Percentiles rank a stretch among this genome's conserved stretches.
Evolutionary conservation across 2,329 filamentous ascomycete species (phyloP).

Genomic region (Sarocladiaceae sp.): DNA sequence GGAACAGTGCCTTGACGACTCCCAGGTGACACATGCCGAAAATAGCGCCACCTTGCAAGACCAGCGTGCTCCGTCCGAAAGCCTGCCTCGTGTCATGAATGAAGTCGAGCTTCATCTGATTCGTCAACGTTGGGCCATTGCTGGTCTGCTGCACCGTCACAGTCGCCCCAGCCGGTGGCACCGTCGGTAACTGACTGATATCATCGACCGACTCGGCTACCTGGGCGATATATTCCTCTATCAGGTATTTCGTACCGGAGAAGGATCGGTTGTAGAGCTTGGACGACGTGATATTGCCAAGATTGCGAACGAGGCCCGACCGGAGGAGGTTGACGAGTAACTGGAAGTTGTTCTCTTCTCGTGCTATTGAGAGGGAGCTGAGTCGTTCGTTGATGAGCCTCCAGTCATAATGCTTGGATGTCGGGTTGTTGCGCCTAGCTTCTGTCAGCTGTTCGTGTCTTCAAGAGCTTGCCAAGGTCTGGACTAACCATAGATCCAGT

Average conservation of each 20-base stretch:
- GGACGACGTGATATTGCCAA: slow-evolving; percentile 83
- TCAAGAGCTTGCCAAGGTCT: no score
- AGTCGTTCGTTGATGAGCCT: slow-evolving; percentile 73
- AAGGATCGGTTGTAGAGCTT: slow-evolving; percentile 80
- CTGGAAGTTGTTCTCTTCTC: slow-evolving; percentile 66
- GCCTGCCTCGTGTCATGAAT: slow-evolving; percentile 82
- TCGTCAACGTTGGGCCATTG: slow-evolving; percentile 41
- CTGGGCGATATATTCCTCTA: slow-evolving; percentile 84
- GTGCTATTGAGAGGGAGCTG: slow-evolving; percentile 61
- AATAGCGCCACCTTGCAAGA: slow-evolving; percentile 84
- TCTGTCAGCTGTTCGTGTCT: no score
- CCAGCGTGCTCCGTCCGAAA: slow-evolving; percentile 78
- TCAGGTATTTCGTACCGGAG: slow-evolving; percentile 81
- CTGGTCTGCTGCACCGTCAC: slow-evolving; percentile 17
- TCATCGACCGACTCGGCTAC: slow-evolving; percentile 76
- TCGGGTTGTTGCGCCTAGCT: slow-evolving; percentile 70
- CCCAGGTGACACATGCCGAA: slow-evolving; percentile 88
- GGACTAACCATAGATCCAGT: slow-evolving; percentile 66
- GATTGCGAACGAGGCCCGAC: slow-evolving; percentile 72
- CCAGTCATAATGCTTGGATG: slow-evolving; percentile 80
- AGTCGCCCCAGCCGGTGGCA: neutral
- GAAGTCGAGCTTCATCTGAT: slow-evolving; percentile 76
- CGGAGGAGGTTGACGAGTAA: slow-evolving; percentile 73
- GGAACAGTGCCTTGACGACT: slow-evolving; percentile 80
- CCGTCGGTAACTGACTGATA: slow-evolving; percentile 60